Base-by-base conservation (phyloP, 2,329 filamentous ascomycete species). In the Endothia cerciana region DNA sequence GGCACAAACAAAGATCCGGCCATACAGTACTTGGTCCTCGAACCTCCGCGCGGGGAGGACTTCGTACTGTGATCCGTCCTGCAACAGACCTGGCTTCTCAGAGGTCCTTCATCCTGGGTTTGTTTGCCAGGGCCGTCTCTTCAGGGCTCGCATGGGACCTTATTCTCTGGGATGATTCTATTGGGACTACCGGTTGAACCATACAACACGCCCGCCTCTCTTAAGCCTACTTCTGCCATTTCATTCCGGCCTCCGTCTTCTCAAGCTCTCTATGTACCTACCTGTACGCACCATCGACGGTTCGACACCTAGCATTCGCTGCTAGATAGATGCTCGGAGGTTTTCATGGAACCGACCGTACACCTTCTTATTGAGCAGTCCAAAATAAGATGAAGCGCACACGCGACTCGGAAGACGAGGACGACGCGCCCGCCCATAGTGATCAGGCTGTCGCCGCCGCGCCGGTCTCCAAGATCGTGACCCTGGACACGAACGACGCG, bases 351-450 rank as follows among this genome's bases (percentile, higher is more conserved):
- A 15, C 17, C 28, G 51, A 10, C 17, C 17, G 28, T 11, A 25
- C 56, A 22, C 38, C 10, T 43, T 28, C 1, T n/a, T 30, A 55
- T 25, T 2, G 4, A 13, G 5, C 55, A 4, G 3, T 22, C 22
- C 22, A n/a, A 4, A 25, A 49, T n/a, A 78, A 75, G 75, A 88
- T 88, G 86, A 88, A 88, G 82, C 86, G 86, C 80, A 84, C 84
- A 84, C 85, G 85, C 79, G 84, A 86, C 79, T 78, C 79, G 71
- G 83, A 85, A 76, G 82, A 85, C 74, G 77, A 79, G 70, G 57
- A 67, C 56, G 53, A 57, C 41, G 19, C 53, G 33, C 57, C 61
- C 58, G 56, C 55, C 68, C 66, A 51, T 65, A 55, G 68, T 41
- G 64, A 68, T 56, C 65, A 69, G 60, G 69, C 69, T 69, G 66